A percentile compares a stretch with the other conserved stretches of the same genome.
phyloP scores from a whole-genome alignment of 768 basidiomycete genomes.

The Suillus spraguei region DNA sequence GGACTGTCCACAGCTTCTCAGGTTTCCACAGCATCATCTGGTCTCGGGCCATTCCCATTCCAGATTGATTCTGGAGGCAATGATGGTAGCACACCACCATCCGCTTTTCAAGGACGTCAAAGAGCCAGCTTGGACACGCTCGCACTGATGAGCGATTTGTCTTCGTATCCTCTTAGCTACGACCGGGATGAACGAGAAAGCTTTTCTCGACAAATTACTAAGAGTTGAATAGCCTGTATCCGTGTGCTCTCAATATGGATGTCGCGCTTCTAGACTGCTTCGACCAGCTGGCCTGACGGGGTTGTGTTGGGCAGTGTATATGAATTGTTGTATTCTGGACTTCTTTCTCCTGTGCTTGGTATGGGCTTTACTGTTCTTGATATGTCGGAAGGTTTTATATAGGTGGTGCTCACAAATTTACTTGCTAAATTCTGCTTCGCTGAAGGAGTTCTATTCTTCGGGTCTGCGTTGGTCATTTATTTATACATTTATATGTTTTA shows the following conservation, averaged over 20 bases:
- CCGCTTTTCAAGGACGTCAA: conserved; percentile 48
- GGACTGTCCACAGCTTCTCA: conserved; percentile 79
- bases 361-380: conserved; percentile 15
- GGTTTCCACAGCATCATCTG: conserved; percentile 75
- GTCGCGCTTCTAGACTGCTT: conserved; percentile 14
- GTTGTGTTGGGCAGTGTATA: conserved; percentile 25
- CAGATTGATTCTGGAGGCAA: conserved; percentile 69
- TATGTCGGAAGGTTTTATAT: conserved; percentile 1
- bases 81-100: conserved; percentile 36
- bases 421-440: conserved; percentile 15
- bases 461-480: conserved; percentile 16
- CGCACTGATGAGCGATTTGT: conserved; percentile 78
- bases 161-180: conserved; percentile 82
- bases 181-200: conserved; percentile 43
- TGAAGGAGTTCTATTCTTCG: conserved; percentile 14
- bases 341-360: conserved; percentile 18
- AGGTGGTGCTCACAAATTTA: conserved; percentile 7
- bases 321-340: conserved; percentile 28
- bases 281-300: conserved; percentile 32
- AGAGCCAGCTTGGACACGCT: conserved; percentile 87
- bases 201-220: conserved; percentile 25
- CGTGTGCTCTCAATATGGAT: conserved; percentile 7
- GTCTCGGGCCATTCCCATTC: conserved; percentile 86
- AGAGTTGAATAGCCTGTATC: conserved; percentile 20
- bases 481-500: conserved; percentile 21